phyloP scores from a whole-genome alignment of 2,329 filamentous ascomycete species.

The Aspergillus ibericus region DNA sequence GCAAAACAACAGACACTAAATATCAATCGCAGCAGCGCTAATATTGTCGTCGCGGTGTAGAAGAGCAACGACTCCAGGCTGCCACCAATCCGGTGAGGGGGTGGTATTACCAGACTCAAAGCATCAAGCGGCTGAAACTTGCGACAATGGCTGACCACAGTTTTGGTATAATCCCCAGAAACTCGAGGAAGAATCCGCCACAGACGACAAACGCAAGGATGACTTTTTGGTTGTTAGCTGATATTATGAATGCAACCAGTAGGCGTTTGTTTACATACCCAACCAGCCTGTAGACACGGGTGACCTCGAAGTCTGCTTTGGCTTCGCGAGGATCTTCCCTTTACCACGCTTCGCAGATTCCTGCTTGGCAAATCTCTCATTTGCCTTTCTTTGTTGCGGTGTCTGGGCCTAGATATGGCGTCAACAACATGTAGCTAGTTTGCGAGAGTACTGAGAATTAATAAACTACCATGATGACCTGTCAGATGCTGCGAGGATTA shows the following conservation, averaged over 20 bases:
- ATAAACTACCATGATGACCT: background rate
- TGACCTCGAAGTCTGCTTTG: slow-evolving; percentile 52
- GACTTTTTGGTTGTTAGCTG: slow-evolving; percentile 42
- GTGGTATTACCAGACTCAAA: slow-evolving; percentile 19
- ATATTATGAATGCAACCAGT: background rate
- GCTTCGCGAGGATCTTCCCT: slow-evolving; percentile 44
- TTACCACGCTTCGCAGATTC: slow-evolving; percentile 63
- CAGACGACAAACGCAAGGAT: slow-evolving; percentile 64
- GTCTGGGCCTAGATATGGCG: slow-evolving; percentile 59
- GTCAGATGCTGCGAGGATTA: background rate
- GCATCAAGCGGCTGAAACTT: slow-evolving; percentile 26
- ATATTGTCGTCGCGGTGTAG: background rate
- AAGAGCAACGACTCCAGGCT: background rate
- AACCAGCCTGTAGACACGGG: slow-evolving; percentile 60
- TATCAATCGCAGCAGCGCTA: background rate
- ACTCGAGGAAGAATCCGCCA: slow-evolving; percentile 61
- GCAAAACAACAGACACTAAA: background rate
- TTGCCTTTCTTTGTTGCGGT: slow-evolving; percentile 64
- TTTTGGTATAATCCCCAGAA: slow-evolving; percentile 48
- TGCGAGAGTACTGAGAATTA: background rate
- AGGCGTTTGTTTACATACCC: slow-evolving; percentile 49
- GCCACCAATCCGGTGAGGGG: background rate
- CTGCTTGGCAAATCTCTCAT: slow-evolving; percentile 59
- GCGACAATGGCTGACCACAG: slow-evolving; percentile 39
- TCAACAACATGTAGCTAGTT: background rate